Base-by-base conservation (phyloP, 768 basidiomycete species). In the Podaxis carcinomalis region DNA sequence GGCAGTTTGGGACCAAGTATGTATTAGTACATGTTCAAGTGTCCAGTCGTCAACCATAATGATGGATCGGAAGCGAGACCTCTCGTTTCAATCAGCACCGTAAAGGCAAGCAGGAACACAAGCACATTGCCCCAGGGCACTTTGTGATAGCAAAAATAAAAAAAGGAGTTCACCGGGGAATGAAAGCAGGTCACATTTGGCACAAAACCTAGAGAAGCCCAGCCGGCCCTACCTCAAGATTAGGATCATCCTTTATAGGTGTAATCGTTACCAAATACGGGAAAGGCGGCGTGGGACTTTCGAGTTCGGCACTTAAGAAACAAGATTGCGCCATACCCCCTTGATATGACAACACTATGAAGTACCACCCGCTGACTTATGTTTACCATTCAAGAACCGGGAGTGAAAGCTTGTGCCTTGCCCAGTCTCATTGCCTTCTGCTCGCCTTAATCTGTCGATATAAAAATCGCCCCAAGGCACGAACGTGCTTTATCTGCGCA, bases 311-410 rank as follows among this genome's bases (percentile, higher is more conserved):
- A 39, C 19, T 19, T 11, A 27, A 42, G 9, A 16, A 21, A 32
- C 27, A 35, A 32, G 5, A 61, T 61, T 54, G 60, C 60, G 60
- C 53, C 53, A 61, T 61, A 23, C 46, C 19, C 35, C 27, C 28
- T 14, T 47, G 46, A 57, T 49, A 57, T 57, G 57, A 57, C 57
- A 57, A 57, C 57, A 57, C 21, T 19, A 49, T 57, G 56, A 27
- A 49, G 19, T 27, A 16, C 54, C 25, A 13, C 54, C 39, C 25
- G 23, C 23, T 55, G 37, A 55, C 11, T 23, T 21, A 37, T 36
- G 47, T 49, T 44, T 16, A 19, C 42, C n/a, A 44, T 19, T 44
- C 42, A 19, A 44, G n/a, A 16, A 16, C 19, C 14, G 6, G 42
- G 39, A n/a, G 21, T 47, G 10, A 21, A 47, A 1, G 9, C 46